These are phyloP conservation scores for Hippophae rhamnoides DNA, from an alignment of 306 rosid genomes.

Conservation along the genomic window DNA sequence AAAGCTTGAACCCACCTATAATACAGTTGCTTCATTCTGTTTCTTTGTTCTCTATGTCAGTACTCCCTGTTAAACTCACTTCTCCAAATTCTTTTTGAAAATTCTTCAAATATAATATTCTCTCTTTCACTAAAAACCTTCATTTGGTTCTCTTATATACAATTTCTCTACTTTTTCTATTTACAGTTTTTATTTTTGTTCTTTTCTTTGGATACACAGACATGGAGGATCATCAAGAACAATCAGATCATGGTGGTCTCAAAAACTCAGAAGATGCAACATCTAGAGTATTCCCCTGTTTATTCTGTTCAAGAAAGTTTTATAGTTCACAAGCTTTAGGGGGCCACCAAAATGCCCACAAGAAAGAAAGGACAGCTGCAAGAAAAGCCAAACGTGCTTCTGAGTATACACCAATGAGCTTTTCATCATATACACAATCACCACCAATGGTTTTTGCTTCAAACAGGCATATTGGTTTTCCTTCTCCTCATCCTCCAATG, in stretches of 20 bases:
- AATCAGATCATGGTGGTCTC: conserved; percentile 16
- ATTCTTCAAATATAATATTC: not conserved
- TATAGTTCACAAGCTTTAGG: conserved; percentile 81
- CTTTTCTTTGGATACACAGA: conserved; percentile 9
- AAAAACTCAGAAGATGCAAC: conserved; percentile 24
- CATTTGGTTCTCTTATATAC: not conserved
- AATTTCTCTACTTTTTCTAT: not conserved
- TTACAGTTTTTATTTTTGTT: not conserved
- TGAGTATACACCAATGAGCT: conserved; percentile 15
- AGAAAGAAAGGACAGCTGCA: conserved; percentile 69
- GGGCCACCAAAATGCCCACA: conserved; percentile 93
- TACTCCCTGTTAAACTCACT: not conserved
- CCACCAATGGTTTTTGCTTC: conserved; percentile 35
- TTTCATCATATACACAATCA: conserved; percentile 18
- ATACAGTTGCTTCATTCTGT: conserved; percentile 1
- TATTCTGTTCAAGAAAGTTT: conserved; percentile 68
- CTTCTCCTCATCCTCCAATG: conserved; percentile 37
- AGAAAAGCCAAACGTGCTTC: conserved; percentile 47
- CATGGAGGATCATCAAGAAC: conserved; percentile 37
- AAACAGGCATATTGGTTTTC: conserved; percentile 25
- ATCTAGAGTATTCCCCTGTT: conserved; percentile 58
- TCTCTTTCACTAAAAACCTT: not conserved
- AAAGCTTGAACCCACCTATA: conserved; percentile 1
- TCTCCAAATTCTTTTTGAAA: conserved; percentile 17
- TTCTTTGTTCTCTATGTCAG: conserved; percentile 10